Percentiles rank a stretch among this genome's conserved stretches.
These are phyloP conservation scores for Westerdykella aurantiaca DNA, from an alignment of 2,329 filamentous ascomycete species.

Conservation along the genomic window DNA sequence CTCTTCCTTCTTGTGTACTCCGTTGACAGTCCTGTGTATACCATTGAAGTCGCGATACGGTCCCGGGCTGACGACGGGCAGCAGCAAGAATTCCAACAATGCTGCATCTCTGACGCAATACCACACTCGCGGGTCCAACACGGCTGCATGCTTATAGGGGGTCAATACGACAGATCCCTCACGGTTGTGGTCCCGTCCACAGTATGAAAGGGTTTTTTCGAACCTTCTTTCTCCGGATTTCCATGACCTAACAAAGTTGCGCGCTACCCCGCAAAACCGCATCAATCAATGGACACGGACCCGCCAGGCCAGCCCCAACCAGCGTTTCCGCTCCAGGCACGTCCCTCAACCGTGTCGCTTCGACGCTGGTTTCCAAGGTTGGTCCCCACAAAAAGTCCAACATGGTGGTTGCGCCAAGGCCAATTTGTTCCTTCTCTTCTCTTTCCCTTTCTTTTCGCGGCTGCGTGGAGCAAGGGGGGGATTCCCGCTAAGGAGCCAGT, in stretches of 20 bases:
- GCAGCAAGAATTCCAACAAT: background rate
- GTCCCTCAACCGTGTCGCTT: background rate
- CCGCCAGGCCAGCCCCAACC: background rate
- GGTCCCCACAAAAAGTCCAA: background rate
- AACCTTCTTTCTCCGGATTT: constrained; percentile 14
- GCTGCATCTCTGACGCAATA: background rate
- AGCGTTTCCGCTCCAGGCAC: background rate
- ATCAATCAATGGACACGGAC: background rate
- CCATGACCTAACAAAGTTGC: constrained; percentile 24
- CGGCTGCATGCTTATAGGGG: too few species aligned
- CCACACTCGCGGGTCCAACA: background rate
- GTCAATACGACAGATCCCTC: too few species aligned
- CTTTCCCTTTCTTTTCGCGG: background rate
- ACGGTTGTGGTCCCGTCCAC: background rate
- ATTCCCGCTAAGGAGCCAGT: background rate
- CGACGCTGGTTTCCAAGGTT: background rate
- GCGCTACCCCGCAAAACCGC: constrained; percentile 31
- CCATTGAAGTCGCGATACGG: too few species aligned
- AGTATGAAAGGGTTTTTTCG: background rate
- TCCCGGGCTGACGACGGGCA: background rate
- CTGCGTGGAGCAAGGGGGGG: too few species aligned
- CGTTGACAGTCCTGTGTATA: too few species aligned
- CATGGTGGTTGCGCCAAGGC: background rate
- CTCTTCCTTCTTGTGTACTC: too few species aligned
- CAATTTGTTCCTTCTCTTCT: background rate